phyloP scores from a whole-genome alignment of 2,329 filamentous ascomycete genomes.

The Alternaria tenuissima region DNA sequence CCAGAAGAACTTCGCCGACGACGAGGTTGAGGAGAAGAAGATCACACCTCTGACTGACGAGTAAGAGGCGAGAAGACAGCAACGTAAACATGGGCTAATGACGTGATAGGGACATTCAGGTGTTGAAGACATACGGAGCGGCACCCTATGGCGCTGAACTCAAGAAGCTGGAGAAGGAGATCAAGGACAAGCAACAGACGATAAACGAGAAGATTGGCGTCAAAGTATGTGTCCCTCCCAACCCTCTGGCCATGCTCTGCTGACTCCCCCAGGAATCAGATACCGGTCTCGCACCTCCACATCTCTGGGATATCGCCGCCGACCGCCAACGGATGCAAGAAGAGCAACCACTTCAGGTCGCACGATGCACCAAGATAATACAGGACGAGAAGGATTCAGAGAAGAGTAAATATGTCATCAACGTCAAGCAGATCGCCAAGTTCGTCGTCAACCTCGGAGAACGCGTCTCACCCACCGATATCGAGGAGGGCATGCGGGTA shows the following conservation, averaged over 20 bases:
- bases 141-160: slow-evolving; percentile 92
- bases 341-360: slow-evolving; percentile 96
- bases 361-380: slow-evolving; percentile 98
- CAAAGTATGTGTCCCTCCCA: slow-evolving; percentile 23
- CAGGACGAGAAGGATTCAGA: slow-evolving; percentile 93
- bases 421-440: slow-evolving; percentile 99
- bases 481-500: slow-evolving; percentile 98
- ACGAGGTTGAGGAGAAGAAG: slow-evolving; percentile 99
- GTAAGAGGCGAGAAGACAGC: slow-evolving; percentile 62
- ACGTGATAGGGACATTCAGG: slow-evolving; percentile 86
- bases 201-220: slow-evolving; percentile 96
- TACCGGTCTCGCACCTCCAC: slow-evolving; percentile 95
- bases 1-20: slow-evolving; percentile 94
- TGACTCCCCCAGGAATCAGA: slow-evolving; percentile 81
- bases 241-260: not conserved
- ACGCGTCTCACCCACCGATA: slow-evolving; percentile 96
- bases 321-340: slow-evolving; percentile 98
- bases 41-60: slow-evolving; percentile 96
- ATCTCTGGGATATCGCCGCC: slow-evolving; percentile 98
- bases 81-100: slow-evolving; percentile 39
- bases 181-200: slow-evolving; percentile 98
- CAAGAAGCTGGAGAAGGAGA: slow-evolving; percentile 98
- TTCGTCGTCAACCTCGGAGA: slow-evolving; percentile 98
- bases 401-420: slow-evolving; percentile 99
- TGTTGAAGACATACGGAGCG: slow-evolving; percentile 97